Evolutionary conservation across 768 basidiomycete genomes (phyloP).

Genomic region (Holtermannia corniformis): DNA sequence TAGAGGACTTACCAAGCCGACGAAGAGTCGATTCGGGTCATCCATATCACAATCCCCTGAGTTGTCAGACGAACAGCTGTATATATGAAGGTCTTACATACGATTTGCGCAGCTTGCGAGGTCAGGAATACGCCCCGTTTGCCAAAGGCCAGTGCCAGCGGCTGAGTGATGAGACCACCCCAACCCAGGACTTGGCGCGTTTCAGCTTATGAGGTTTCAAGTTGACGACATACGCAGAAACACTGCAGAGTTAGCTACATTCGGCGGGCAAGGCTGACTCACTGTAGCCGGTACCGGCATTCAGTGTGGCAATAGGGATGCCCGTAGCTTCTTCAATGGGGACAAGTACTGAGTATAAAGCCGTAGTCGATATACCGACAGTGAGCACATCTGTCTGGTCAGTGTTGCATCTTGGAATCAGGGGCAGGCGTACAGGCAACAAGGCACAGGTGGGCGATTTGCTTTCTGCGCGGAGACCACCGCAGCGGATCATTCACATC

Average conservation of each 20-base stretch:
- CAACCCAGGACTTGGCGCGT: constrained; percentile 6
- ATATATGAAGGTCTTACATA: too few relatives aligned
- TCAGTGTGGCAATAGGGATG: constrained; percentile 1
- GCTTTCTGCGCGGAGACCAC: constrained; percentile 4
- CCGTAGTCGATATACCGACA: neutral
- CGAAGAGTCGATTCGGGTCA: neutral
- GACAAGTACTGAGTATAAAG: constrained; percentile 4
- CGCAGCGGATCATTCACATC: constrained; percentile 7
- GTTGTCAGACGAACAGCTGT: neutral
- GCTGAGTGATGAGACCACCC: constrained; percentile 7
- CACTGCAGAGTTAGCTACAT: neutral
- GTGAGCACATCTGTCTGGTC: neutral
- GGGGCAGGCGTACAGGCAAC: neutral
- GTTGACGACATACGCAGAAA: neutral
- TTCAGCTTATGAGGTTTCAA: neutral
- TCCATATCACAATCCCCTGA: constrained; percentile 4
- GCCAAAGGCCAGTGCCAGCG: constrained; percentile 4
- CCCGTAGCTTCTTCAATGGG: constrained; percentile 4
- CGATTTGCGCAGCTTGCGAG: constrained; percentile 1
- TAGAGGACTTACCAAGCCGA: neutral
- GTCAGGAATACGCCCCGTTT: constrained; percentile 4
- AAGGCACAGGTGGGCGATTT: constrained; percentile 2
- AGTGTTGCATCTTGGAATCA: neutral
- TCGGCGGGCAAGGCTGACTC: neutral
- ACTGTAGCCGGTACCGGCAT: constrained; percentile 9